These are phyloP conservation scores for Cymbidium sinense DNA, from an alignment of 106 monocot species.

Conservation along the genomic window DNA sequence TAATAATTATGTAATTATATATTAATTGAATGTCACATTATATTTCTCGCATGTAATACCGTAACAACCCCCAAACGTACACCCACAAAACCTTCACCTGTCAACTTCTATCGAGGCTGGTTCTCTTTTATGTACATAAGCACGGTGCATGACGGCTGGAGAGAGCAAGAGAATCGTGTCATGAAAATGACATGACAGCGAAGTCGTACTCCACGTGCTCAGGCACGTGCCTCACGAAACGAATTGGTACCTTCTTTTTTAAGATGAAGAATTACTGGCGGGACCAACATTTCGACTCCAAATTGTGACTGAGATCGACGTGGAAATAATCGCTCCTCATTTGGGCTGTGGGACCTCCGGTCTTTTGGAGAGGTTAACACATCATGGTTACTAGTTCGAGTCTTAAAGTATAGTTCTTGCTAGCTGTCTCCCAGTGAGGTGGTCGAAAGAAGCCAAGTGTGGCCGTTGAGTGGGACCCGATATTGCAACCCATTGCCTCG, in stretches of 20 bases:
- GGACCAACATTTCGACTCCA: not conserved
- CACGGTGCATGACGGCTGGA: not conserved
- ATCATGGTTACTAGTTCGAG: not conserved
- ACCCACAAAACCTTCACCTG: not conserved
- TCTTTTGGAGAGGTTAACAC: not conserved
- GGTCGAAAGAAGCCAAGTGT: not conserved
- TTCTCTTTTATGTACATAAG: not conserved
- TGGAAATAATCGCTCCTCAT: not conserved
- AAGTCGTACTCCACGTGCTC: not conserved
- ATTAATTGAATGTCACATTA: too few relatives aligned
- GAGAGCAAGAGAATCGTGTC: not conserved
- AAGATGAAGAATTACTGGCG: not conserved
- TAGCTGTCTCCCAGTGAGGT: conserved; percentile 7
- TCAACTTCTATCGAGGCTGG: not conserved
- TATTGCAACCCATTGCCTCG: not conserved
- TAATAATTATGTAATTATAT: too few relatives aligned
- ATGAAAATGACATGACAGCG: conserved; percentile 6
- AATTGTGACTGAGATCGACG: not conserved
- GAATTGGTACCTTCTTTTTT: not conserved
- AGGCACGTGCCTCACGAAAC: not conserved
- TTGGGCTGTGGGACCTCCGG: not conserved
- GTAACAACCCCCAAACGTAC: too few relatives aligned
- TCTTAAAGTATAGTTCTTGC: not conserved
- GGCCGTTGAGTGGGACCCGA: conserved; percentile 1
- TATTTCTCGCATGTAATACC: too few relatives aligned